Evolutionary conservation across 2,329 filamentous ascomycete genomes (phyloP), one percentile per base, ranked within the genome.

Genomic region (Pseudohalonectria lignicola): DNA sequence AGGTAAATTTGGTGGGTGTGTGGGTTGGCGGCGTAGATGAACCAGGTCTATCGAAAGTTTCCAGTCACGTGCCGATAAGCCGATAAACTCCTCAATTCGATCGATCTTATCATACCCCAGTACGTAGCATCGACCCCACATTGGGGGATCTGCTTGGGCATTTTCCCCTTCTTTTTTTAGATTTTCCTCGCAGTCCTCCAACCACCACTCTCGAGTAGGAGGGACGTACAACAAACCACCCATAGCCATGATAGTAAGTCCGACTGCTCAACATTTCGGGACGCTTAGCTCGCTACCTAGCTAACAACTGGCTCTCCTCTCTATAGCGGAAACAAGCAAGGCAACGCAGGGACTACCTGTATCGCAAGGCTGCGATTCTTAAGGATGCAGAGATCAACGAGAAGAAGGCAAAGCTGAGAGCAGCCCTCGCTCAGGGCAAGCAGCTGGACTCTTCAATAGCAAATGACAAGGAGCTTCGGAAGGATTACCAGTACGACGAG

Each of bases 401-500:
- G 57, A 94, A 94, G 60, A 73, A 90, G 51, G 82, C 88, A 29
- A 85, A 93, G 56, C 66, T 98, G 39, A 83, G 88, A 56, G 78
- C 81, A 25, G 87, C 88, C 9, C 71, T 96, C 36, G 90, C 92
- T 17, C 86, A 84, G 9, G 92, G 92, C 46, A 94, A 92, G 55
- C 83, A 86, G 8, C 64, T 94, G 34, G 83, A 90, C 48, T 76
- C 83, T 18, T 69, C 74, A 26, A 84, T 96, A 47, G 86, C 88
- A 39, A 83, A 94, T 53, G 90, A 98, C 62, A 86, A 86, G 59
- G 57, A 73, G 21, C 64, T 98, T 39, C 76, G 88, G 31, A 80
- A 85, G 54, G 86, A 96, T 56, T 95, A 83, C 63, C 87, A 88
- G 54, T 98, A 90, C 57, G 92, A 98, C 55, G 90, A 95, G 60